Base-by-base conservation (phyloP, 2,329 filamentous ascomycete species). In the Fusarium acutatum region DNA sequence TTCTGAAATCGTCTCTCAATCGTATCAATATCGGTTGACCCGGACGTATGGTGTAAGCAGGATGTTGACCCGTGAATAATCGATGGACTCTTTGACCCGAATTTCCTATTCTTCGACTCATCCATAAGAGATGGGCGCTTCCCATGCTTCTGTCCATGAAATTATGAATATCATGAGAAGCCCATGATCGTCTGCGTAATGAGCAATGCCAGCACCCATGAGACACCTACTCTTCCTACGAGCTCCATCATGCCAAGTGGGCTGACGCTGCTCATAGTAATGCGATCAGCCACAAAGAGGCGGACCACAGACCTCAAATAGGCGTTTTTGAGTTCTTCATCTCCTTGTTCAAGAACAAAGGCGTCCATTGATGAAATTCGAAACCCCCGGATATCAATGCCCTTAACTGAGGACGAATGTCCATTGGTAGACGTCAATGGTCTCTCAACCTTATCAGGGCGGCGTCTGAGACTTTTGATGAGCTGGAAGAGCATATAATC, bases 331-430 rank as follows among this genome's bases (percentile, higher is more conserved):
- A 77, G 67, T 35, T 58, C 30, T 13, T 56, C 40, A 32, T 83
- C 76, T 28, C 79, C 79, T 43, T 79, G 73, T n/a, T 54, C 67
- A 14, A 88, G 75, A 9, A 88, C 81, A 67, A 83, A 88, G 18
- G 82, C 85, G 69, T 89, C 87, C 85, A 89, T 86, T 28, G 84
- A 81, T 2, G 86, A 88, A 20, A 86, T 84, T 38, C 85, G 83
- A 75, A 87, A 87, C 14, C 78, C 80, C 26, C 85, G 83, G 49
- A 88, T 85, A 50, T 88, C 86, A 24, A 81, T 71, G 22, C 71
- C 68, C 22, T 38, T 59, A 6, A 50, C 52, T 13, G 60, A 28
- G n/a, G 69, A 26, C 15, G 61, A 41, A 3, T 61, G 32, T 6
- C 57, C 46, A 37, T 80, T 79, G 7, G 78, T 81, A 11, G 85